Conservation (phyloP, 1,139 yeast species). For the Zhuliangozyma blackwelliae region DNA sequence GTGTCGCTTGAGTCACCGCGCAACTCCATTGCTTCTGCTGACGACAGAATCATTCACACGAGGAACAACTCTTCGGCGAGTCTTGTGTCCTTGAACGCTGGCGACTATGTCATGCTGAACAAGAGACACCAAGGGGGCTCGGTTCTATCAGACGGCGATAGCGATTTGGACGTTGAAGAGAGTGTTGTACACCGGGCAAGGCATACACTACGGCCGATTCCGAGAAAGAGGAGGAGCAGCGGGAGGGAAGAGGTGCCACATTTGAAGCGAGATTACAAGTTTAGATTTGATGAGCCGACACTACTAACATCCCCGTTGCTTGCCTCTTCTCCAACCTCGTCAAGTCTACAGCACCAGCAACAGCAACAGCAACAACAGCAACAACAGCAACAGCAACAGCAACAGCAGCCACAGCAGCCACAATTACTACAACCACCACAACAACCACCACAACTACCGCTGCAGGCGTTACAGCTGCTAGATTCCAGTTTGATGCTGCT, state of each 20-base stretch:
- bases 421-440: background rate
- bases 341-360: background rate
- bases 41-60: conserved; percentile 27
- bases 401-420: conserved; percentile 1
- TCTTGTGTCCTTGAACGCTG: conserved; percentile 17
- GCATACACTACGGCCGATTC: conserved; percentile 16
- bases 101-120: conserved; percentile 3
- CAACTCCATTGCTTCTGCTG: conserved; percentile 40
- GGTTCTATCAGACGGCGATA: conserved; percentile 34
- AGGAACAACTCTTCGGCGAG: conserved; percentile 33
- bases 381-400: background rate
- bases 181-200: conserved; percentile 8
- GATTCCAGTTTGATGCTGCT: conserved; percentile 6
- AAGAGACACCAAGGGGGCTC: conserved; percentile 12
- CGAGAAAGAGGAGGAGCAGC: conserved; percentile 11
- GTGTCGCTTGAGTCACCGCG: conserved; percentile 40
- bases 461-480: conserved; percentile 5
- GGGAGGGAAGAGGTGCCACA: conserved; percentile 7
- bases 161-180: conserved; percentile 14
- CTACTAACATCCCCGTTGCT: conserved; percentile 5
- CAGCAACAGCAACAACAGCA: background rate
- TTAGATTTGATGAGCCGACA: conserved; percentile 22
- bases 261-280: conserved; percentile 27
- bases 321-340: conserved; percentile 4
- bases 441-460: background rate